phyloP scores from a whole-genome alignment of 306 rosid species.

The Pterocarpus santalinus region DNA sequence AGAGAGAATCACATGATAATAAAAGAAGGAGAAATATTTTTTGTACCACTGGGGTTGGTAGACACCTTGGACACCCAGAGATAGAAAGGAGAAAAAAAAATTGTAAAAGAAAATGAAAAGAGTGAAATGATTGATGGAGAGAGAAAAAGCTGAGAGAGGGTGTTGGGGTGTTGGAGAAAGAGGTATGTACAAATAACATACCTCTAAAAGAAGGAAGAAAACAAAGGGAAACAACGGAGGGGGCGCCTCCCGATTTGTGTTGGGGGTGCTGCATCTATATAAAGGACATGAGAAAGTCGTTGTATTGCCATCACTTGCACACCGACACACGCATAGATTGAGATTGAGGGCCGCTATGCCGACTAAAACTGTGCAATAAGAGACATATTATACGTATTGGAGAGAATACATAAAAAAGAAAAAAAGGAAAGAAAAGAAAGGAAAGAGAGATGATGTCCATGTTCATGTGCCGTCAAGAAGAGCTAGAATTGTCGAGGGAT shows the following conservation, averaged over 20 bases:
- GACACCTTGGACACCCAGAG: no score
- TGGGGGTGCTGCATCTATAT: not conserved
- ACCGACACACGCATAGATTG: not conserved
- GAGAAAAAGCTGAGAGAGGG: no score
- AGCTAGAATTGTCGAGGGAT: constrained; percentile 76
- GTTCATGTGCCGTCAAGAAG: constrained; percentile 66
- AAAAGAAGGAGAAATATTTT: no score
- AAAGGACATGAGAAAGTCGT: not conserved
- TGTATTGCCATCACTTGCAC: not conserved
- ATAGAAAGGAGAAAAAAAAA: no score
- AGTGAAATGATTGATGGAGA: no score
- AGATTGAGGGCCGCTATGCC: not conserved
- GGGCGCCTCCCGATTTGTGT: not conserved
- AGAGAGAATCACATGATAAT: not conserved
- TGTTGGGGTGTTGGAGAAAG: no score
- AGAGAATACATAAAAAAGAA: not conserved
- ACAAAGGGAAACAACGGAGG: not conserved
- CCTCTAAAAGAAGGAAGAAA: not conserved
- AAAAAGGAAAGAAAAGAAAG: not conserved
- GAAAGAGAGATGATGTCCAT: constrained; percentile 27
- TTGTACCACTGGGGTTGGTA: no score
- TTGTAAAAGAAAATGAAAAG: no score
- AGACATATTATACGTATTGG: not conserved
- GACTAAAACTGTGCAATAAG: not conserved
- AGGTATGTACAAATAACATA: no score